phyloP scores from a whole-genome alignment of 2,329 filamentous ascomycete genomes.

The Furcasterigmium furcatum region DNA sequence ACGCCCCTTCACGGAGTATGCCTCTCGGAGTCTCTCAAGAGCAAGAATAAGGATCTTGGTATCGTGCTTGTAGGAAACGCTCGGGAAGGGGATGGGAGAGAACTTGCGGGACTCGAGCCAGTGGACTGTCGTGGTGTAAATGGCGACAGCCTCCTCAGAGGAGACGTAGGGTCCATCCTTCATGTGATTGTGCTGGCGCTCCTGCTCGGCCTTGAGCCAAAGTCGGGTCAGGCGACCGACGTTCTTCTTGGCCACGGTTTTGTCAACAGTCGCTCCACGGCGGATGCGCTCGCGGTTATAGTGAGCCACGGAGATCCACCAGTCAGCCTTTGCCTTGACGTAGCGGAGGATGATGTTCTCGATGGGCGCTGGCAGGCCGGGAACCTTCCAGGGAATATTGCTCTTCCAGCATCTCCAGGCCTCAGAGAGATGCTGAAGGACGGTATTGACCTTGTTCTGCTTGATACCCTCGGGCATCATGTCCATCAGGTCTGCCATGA shows the following conservation, averaged over 20 bases:
- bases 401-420: slow-evolving; percentile 99
- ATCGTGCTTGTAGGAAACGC: slow-evolving; percentile 98
- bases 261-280: slow-evolving; percentile 94
- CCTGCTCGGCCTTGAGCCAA: slow-evolving; percentile 98
- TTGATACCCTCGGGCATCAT: slow-evolving; percentile 99
- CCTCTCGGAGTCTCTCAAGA: slow-evolving; percentile 86
- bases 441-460: slow-evolving; percentile 98
- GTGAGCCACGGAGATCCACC: slow-evolving; percentile 99
- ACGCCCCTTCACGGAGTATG: slow-evolving; percentile 95
- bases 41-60: slow-evolving; percentile 98
- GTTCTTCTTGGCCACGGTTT: slow-evolving; percentile 99
- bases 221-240: slow-evolving; percentile 88
- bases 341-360: slow-evolving; percentile 99
- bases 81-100: slow-evolving; percentile 97
- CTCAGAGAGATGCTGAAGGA: slow-evolving; percentile 94
- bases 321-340: slow-evolving; percentile 98
- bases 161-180: slow-evolving; percentile 99
- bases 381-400: slow-evolving; percentile 99
- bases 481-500: slow-evolving; percentile 99
- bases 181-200: slow-evolving; percentile 98
- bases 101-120: slow-evolving; percentile 99
- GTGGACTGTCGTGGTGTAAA: slow-evolving; percentile 97
- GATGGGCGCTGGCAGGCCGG: slow-evolving; percentile 90
- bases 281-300: slow-evolving; percentile 98
- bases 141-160: slow-evolving; percentile 96